Evolutionary conservation across 768 basidiomycete genomes (phyloP).

Genomic region (Sarcodon sp.): DNA sequence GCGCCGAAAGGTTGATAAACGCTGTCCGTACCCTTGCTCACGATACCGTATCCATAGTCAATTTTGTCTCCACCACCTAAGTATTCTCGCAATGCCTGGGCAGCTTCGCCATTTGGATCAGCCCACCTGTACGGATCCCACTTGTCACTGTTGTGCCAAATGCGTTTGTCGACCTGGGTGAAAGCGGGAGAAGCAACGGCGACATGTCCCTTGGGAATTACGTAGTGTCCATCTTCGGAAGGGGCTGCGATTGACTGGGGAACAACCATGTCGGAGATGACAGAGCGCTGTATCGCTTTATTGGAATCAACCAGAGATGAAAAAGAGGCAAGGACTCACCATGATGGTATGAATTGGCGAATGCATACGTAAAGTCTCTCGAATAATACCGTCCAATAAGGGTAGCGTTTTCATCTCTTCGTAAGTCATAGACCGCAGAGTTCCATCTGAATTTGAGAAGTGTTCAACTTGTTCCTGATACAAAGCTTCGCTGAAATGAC

Average conservation of each 20-base stretch:
- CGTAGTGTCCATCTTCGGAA: slow-evolving; percentile 57
- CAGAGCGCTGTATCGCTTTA: slow-evolving; percentile 38
- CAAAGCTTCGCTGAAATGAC: slow-evolving; percentile 47
- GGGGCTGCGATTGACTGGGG: slow-evolving; percentile 74
- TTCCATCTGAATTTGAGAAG: slow-evolving; percentile 72
- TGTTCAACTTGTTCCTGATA: slow-evolving; percentile 83
- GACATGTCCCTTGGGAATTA: slow-evolving; percentile 84
- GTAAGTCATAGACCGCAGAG: slow-evolving; percentile 67
- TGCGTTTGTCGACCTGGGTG: slow-evolving; percentile 70
- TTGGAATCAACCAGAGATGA: background rate
- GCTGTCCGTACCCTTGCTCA: slow-evolving; percentile 92
- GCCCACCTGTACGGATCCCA: slow-evolving; percentile 86
- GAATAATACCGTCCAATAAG: slow-evolving; percentile 78
- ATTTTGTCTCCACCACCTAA: slow-evolving; percentile 80
- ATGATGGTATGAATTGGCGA: slow-evolving; percentile 94
- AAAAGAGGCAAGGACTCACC: slow-evolving; percentile 8
- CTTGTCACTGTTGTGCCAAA: slow-evolving; percentile 61
- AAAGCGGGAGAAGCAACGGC: slow-evolving; percentile 84
- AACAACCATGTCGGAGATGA: slow-evolving; percentile 74
- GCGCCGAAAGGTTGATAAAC: slow-evolving; percentile 98
- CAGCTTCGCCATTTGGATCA: slow-evolving; percentile 73
- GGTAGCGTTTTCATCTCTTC: slow-evolving; percentile 80
- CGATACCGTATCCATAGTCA: slow-evolving; percentile 92
- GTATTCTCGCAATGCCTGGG: slow-evolving; percentile 66
- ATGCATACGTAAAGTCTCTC: slow-evolving; percentile 88